Evolutionary conservation across 148 eudicot genomes (phyloP).

Genomic region (Amaranthus palmeri): DNA sequence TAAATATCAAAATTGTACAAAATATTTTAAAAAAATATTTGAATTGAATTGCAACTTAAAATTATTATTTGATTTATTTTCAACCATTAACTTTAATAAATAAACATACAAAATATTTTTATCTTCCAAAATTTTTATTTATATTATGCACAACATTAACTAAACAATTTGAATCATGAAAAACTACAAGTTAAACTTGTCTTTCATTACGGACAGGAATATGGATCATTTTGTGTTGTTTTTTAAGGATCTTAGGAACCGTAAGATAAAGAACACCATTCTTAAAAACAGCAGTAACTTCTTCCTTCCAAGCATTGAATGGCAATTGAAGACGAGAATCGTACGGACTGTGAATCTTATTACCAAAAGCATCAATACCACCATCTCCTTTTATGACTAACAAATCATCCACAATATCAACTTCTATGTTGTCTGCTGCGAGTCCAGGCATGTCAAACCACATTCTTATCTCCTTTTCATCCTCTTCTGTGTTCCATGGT

Average conservation of each 20-base stretch:
- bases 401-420: neutral
- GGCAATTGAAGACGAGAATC: conserved; percentile 10
- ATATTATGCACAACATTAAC: no score
- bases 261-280: conserved; percentile 17
- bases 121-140: no score
- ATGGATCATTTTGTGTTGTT: conserved; percentile 7
- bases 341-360: conserved; percentile 10
- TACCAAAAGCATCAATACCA: conserved; percentile 8
- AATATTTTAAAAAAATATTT: no score
- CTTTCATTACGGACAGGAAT: neutral
- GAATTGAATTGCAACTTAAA: no score
- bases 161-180: no score
- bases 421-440: neutral
- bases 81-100: no score
- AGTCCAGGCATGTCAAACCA: conserved; percentile 19
- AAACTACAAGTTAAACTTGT: no score
- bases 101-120: no score
- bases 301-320: conserved; percentile 2
- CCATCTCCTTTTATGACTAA: conserved; percentile 7
- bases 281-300: conserved; percentile 2
- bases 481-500: conserved; percentile 2
- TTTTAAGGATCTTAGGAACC: conserved; percentile 10
- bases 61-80: no score
- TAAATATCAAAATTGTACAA: no score
- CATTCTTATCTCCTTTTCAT: conserved; percentile 3